phyloP scores from a whole-genome alignment of 1,139 yeast species.

The Scheffersomyces titani region DNA sequence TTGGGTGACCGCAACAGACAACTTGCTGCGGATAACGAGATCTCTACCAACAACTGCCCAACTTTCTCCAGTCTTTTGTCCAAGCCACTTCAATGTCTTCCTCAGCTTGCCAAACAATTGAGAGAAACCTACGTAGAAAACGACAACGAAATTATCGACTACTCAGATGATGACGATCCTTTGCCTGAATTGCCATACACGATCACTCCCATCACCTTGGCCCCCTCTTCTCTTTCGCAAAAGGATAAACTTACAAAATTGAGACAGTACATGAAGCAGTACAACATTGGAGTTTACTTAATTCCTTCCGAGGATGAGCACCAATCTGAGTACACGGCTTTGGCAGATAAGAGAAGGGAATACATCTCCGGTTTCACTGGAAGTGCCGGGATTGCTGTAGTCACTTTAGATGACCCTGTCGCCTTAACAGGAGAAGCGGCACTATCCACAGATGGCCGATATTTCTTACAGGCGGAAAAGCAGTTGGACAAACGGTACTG shows the following conservation, averaged over 20 bases:
- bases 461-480: constrained; percentile 50
- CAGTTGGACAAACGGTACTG: constrained; percentile 37
- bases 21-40: constrained; percentile 4
- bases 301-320: constrained; percentile 65
- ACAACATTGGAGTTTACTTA: constrained; percentile 51
- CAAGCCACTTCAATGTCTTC: constrained; percentile 27
- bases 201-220: constrained; percentile 7
- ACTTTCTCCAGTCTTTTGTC: constrained; percentile 23
- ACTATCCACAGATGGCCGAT: constrained; percentile 58
- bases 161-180: constrained; percentile 23
- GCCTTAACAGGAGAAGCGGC: constrained; percentile 42
- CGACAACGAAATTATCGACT: constrained; percentile 13
- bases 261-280: constrained; percentile 41
- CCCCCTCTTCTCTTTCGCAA: constrained; percentile 10
- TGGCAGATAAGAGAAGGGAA: constrained; percentile 52
- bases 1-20: constrained; percentile 11
- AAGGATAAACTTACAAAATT: constrained; percentile 31
- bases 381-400: constrained; percentile 56
- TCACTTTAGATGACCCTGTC: constrained; percentile 40
- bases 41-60: constrained; percentile 22
- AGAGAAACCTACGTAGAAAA: constrained; percentile 6
- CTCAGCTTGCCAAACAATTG: constrained; percentile 12
- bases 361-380: constrained; percentile 57
- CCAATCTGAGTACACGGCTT: constrained; percentile 55
- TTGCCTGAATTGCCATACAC: constrained; percentile 31